Base-by-base conservation (phyloP, 768 basidiomycete genomes). In the Mycena galopus region DNA sequence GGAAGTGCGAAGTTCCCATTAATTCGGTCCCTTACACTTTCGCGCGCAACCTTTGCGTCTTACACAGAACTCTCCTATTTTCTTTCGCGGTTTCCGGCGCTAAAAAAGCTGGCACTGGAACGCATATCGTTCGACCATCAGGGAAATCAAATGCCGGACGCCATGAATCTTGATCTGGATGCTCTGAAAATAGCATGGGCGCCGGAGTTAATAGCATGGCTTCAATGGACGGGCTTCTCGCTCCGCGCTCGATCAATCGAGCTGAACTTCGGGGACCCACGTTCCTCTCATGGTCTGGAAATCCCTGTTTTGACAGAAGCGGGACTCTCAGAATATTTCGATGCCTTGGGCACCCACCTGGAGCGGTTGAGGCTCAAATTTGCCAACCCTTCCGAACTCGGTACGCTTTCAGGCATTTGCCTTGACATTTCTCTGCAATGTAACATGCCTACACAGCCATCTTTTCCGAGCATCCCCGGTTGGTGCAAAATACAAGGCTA, bases 171-270 rank as follows among this genome's bases (percentile, higher is more conserved):
- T 3, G 32, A 35, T 57, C 23, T 70, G 55, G 55, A 58, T 5
- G 5, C 25, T 1, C 55, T 70, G 2, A 14, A 57, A 2, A 63
- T 70, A 2, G 58, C 61, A 4, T 11, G 32, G 12, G 56, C 42
- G 9, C 10, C 39, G 19, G 53, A 6, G 6, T 16, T 71, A 14
- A 11, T 60, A 9, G 58, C 37, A 19, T 71, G 70, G 70, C 64
- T 71, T 29, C 29, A 30, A 30, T 65, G 44, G 64, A 65, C 47
- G 11, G 50, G 27, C 4, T 65, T 71, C 50, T 59, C 47, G 5
- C 58, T 71, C 23, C 35, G 50, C 9, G 64, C 70, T 10, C 44
- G 39, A 16, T 61, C 33, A 35, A 21, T 71, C 47, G 58, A 61
- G 11, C n/a, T 71, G n/a, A 27, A 53, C 11, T 29, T 71, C 21